Percentiles rank a stretch among this genome's conserved stretches.
These are phyloP conservation scores for Diddensiella santjacobensis DNA, from an alignment of 805 yeast species.

Conservation along the genomic window DNA sequence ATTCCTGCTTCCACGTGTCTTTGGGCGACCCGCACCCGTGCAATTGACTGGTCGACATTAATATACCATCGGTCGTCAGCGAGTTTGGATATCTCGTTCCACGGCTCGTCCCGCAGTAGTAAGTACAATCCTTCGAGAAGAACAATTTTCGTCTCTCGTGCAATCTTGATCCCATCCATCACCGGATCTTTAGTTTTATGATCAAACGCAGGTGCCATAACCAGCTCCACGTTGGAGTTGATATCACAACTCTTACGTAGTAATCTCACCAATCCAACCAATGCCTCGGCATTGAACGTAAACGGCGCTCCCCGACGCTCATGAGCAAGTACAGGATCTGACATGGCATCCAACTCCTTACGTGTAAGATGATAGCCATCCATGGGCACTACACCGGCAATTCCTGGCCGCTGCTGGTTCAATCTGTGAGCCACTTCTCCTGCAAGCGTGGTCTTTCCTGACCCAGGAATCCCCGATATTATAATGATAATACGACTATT, in stretches of 20 bases:
- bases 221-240: conserved; percentile 8
- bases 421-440: conserved; percentile 40
- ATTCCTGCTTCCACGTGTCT: conserved; percentile 52
- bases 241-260: conserved; percentile 24
- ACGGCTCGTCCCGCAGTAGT: conserved; percentile 52
- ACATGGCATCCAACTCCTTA: conserved; percentile 43
- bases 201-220: conserved; percentile 62
- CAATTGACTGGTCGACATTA: conserved; percentile 41
- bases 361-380: conserved; percentile 74
- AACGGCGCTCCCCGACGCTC: conserved; percentile 77
- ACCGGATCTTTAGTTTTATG: conserved; percentile 68
- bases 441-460: conserved; percentile 76
- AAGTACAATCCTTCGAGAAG: conserved; percentile 77
- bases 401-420: conserved; percentile 26
- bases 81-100: conserved; percentile 47
- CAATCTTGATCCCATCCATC: conserved; percentile 46
- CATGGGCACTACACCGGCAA: conserved; percentile 51
- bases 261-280: conserved; percentile 35
- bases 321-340: conserved; percentile 55
- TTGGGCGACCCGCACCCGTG: conserved; percentile 56
- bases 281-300: conserved; percentile 67
- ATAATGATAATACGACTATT: conserved; percentile 49
- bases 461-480: conserved; percentile 77
- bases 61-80: conserved; percentile 46
- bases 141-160: conserved; percentile 48